Conservation (phyloP, 2,329 filamentous ascomycete species). For the Aaosphaeria arxii region DNA sequence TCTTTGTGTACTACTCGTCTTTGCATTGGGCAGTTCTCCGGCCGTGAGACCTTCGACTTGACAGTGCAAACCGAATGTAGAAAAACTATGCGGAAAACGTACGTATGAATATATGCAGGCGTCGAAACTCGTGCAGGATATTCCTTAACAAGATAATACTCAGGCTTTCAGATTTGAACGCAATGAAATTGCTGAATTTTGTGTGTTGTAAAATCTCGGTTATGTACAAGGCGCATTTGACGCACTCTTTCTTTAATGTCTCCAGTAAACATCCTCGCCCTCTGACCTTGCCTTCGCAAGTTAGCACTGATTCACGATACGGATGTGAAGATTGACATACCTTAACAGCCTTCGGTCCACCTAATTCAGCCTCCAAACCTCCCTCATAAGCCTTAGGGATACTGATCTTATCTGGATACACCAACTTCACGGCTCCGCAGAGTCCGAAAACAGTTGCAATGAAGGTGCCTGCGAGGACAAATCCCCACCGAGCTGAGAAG, state of each 20-base stretch:
- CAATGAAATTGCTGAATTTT: not conserved
- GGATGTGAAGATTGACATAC: constrained; percentile 23
- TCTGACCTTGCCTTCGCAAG: constrained; percentile 6
- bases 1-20: too few relatives aligned
- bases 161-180: not conserved
- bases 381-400: constrained; percentile 46
- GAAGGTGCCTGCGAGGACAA: constrained; percentile 53
- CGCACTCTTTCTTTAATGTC: not conserved
- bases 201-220: not conserved
- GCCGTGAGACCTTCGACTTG: too few relatives aligned
- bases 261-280: constrained; percentile 11
- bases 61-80: too few relatives aligned
- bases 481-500: constrained; percentile 68
- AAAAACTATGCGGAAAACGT: too few relatives aligned
- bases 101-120: too few relatives aligned
- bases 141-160: too few relatives aligned
- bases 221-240: not conserved
- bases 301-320: not conserved
- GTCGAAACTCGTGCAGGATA: too few relatives aligned
- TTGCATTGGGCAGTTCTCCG: too few relatives aligned
- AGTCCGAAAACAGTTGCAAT: constrained; percentile 40
- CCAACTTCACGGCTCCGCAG: constrained; percentile 36
- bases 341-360: constrained; percentile 42
- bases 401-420: constrained; percentile 47
- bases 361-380: constrained; percentile 48